Base-by-base conservation (phyloP, 108 stramenopile species). In the Nitzschia inconspicua region DNA sequence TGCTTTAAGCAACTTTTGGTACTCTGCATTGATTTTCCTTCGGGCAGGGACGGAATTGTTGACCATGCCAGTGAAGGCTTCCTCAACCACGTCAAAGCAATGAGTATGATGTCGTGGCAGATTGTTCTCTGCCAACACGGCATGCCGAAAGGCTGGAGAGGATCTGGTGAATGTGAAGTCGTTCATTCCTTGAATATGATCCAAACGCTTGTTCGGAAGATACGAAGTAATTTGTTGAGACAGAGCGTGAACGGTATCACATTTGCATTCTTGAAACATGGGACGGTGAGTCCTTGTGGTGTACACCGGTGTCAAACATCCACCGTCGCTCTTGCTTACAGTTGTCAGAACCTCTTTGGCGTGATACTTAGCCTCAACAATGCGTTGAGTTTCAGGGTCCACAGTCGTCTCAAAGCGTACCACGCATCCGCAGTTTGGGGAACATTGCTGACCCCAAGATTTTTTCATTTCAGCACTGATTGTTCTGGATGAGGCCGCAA, bases 51-150 rank as follows among this genome's bases (percentile, higher is more conserved):
- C 41, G 29, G 61, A 56, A 23, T 70, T 65, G 26, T 65, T 72
- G 18, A 85, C 42, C 75, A 84, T 77, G 32, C 84, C 78, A 3
- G 80, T 72, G 20, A 83, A 54, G 1, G 86, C 75, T 54, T 86
- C 89, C 58, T 91, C 89, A n/a, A 91, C 78, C 11, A 91, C 57
- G 69, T 91, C 89, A 50, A 81, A 87, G 39, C 89, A 91, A 57
- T 83, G 86, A 3, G 57, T 73, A 13, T 64, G 59, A 16, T 48
- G 55, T 16, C 54, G 11, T 22, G 73, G 66, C 30, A 87, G 41
- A 6, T 69, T 58, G 23, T 72, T 47, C 16, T 80, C 56, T 28
- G 42, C 41, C 32, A 91, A 54, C 1, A 88, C 80, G n/a, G 80
- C 70, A 60, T 84, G 77, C 10, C 79, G 73, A 68, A 87, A 86